Base-by-base conservation (phyloP, 2,329 filamentous ascomycete species). In the Apiospora saccharicola region DNA sequence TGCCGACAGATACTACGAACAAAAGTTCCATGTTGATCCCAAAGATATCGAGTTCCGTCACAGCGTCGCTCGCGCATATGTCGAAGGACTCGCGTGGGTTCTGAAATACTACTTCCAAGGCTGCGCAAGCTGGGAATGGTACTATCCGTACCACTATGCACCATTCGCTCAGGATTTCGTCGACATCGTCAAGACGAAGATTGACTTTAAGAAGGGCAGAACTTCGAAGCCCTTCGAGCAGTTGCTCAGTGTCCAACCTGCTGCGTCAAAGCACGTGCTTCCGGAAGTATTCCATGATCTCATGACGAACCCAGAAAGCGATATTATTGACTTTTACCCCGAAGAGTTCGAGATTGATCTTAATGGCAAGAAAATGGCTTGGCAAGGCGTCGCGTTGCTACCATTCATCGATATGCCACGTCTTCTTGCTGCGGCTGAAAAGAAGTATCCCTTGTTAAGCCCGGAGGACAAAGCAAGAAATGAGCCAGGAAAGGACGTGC, bases 121-220 rank as follows among this genome's bases (percentile, higher is more conserved):
- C 37, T 99, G 96, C 78, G 95, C 96, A 30, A 98, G 95, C 0
- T 99, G 97, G 96, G 97, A 96, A 70, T 99, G 96, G 96, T 99
- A 96, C 81, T 99, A 98, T 80, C 96, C 96, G 0, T 97, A 98
- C 79, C 96, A 99, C 81, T 99, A 99, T 80, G 97, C 96, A 1
- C 96, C 97, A 4, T 99, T 99, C 80, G 96, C 96, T 2, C 93
- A 95, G 70, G 96, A 99, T 82, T 99, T 99, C 81, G 92, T 93
- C 72, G 92, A 95, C 71, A 87, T 99, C 67, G 90, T 88, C 70
- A 91, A 94, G 76, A 91, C 98, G 86, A 87, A 93, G 44, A 90
- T 98, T 75, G 86, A 88, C 24, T 99, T 99, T 77, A 89, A 94
- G 72, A 94, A 95, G 81, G 96, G 96, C 14, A 90, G 87, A 68